phyloP scores from a whole-genome alignment of 768 basidiomycete genomes.

The Lenzites betulinus region DNA sequence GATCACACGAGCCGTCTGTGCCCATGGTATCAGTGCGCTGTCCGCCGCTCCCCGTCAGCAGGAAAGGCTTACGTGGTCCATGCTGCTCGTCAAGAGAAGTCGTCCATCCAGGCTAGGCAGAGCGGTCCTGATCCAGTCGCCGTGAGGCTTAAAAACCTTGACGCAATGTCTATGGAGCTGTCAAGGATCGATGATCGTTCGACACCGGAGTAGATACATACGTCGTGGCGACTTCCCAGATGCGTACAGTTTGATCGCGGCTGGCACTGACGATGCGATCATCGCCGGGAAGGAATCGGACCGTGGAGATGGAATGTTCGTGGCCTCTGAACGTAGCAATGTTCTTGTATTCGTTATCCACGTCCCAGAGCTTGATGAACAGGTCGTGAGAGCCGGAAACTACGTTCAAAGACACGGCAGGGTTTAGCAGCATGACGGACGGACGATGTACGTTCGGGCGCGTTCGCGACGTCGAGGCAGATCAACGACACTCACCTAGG shows the following conservation, averaged over 20 bases:
- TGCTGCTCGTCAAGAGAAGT: slow-evolving; percentile 49
- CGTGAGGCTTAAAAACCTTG: slow-evolving; percentile 49
- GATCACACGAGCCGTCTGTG: too few species aligned
- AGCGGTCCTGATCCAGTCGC: slow-evolving; percentile 49
- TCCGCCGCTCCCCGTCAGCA: not conserved
- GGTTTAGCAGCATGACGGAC: not conserved
- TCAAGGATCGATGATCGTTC: not conserved
- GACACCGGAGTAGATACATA: slow-evolving; percentile 27
- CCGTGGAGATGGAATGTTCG: slow-evolving; percentile 58
- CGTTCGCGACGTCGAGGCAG: not conserved
- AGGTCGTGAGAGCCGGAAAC: slow-evolving; percentile 57
- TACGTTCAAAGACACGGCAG: slow-evolving; percentile 17
- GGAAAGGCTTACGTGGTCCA: slow-evolving; percentile 48
- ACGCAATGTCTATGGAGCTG: slow-evolving; percentile 46
- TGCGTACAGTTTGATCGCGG: slow-evolving; percentile 52
- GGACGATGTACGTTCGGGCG: too few species aligned
- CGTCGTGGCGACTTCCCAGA: slow-evolving; percentile 59
- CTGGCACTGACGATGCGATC: slow-evolving; percentile 53
- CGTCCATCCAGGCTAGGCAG: slow-evolving; percentile 41
- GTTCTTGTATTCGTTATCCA: slow-evolving; percentile 55
- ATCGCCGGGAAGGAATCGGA: slow-evolving; percentile 52
- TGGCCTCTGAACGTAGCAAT: slow-evolving; percentile 54
- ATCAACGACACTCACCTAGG: slow-evolving; percentile 40
- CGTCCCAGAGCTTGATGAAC: slow-evolving; percentile 59
- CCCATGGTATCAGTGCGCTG: too few species aligned